Conservation (phyloP, 1,139 yeast genomes). For the Meyerozyma elateridarum region DNA sequence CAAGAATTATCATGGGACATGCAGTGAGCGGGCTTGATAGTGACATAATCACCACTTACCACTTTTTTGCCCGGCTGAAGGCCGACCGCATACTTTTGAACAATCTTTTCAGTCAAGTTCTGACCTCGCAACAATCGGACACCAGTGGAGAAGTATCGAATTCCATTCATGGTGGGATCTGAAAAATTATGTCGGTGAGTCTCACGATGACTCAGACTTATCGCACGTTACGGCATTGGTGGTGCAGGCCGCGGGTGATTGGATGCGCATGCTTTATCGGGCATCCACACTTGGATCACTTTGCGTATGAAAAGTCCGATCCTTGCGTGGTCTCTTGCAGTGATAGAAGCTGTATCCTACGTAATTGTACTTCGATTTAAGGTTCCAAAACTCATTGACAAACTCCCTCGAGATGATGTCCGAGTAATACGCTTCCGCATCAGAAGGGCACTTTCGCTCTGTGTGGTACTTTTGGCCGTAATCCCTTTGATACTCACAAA, state of each 20-base stretch:
- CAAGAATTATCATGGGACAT: conserved; percentile 99
- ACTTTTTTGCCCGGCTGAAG: conserved; percentile 66
- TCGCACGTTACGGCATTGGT: conserved; percentile 21
- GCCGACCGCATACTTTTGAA: conserved; percentile 88
- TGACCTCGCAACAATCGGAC: conserved; percentile 44
- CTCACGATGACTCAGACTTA: conserved; percentile 25
- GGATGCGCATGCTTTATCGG: neutral
- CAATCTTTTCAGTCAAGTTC: conserved; percentile 91
- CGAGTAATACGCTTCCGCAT: conserved; percentile 33
- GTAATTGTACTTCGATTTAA: conserved; percentile 33
- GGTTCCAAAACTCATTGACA: conserved; percentile 21
- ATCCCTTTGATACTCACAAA: conserved; percentile 19
- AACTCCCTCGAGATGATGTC: conserved; percentile 43
- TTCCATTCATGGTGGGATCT: conserved; percentile 7
- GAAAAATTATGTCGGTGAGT: conserved; percentile 7
- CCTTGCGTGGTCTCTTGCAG: conserved; percentile 10
- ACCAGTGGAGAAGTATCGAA: conserved; percentile 9
- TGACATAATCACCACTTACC: conserved; percentile 88
- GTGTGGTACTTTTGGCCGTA: conserved; percentile 23
- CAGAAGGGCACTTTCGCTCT: conserved; percentile 29
- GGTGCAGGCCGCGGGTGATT: conserved; percentile 5
- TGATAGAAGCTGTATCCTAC: conserved; percentile 35
- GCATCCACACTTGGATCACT: neutral
- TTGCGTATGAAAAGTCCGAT: conserved; percentile 5
- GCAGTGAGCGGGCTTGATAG: conserved; percentile 93